Evolutionary conservation across 2,329 filamentous ascomycete genomes (phyloP).

Genomic region (Diatrype stigma): DNA sequence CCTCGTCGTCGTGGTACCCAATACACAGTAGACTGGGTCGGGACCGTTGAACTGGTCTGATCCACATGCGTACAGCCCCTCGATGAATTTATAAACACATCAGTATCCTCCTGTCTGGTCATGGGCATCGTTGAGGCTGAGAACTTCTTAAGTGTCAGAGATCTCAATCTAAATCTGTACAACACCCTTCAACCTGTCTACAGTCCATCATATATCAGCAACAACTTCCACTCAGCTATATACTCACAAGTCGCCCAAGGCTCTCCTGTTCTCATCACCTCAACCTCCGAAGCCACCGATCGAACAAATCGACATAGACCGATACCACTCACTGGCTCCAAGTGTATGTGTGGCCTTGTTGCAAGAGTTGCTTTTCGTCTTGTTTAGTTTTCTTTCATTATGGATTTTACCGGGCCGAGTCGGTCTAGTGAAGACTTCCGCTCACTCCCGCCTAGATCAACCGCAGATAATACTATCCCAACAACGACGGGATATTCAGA

Average conservation of each 20-base stretch:
- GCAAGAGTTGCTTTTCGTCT: not conserved
- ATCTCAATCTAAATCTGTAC: not conserved
- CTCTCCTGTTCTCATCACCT: not conserved
- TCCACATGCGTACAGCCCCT: not conserved
- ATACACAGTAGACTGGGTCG: not conserved
- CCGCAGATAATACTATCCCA: not conserved
- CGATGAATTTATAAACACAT: not conserved
- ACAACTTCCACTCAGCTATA: not conserved
- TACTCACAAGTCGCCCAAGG: not conserved
- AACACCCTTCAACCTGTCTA: not conserved
- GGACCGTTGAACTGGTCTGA: not conserved
- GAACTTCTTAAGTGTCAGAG: not conserved
- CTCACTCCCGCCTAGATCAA: not conserved
- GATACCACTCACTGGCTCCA: not conserved
- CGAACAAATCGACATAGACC: not conserved
- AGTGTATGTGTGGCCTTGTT: not conserved
- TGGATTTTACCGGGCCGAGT: not conserved
- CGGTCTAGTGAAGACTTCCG: not conserved
- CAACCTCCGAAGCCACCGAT: not conserved
- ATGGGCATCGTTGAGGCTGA: not conserved
- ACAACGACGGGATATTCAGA: not conserved
- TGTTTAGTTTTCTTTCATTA: not conserved
- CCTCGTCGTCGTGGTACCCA: not conserved
- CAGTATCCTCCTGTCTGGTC: not conserved
- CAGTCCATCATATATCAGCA: not conserved